Evolutionary conservation across 2,329 filamentous ascomycete genomes (phyloP), one percentile per base, ranked within the genome.

Genomic region (Nannizzia gypsea): DNA sequence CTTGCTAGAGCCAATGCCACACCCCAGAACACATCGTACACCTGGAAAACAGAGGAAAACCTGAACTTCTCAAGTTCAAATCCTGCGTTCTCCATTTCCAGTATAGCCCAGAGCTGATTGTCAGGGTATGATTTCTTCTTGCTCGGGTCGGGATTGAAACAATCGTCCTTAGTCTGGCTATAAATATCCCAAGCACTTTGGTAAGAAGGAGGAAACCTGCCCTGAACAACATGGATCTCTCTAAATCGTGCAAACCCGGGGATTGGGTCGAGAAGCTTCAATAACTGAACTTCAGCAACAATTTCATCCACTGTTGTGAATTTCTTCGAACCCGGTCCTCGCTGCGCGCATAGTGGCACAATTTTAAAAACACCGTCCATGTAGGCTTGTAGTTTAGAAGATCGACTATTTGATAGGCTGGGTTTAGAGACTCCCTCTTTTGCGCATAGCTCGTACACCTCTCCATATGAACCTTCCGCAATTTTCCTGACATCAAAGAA

Each of bases 11-110:
- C 79, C 65, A 84, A 74, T 6, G 80, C 80, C n/a, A 84, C 81
- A 15, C 82, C 80, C 84, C 83, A 87, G 70, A 87, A 87, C 0
- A 86, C 78, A 67, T 86, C 83, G 73, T 82, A 85, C 1, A 81
- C 75, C 63, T 80, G 75, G 60, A 76, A 77, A 3, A 73, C 69
- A 0, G 74, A 75, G 1, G 69, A 71, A 69, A 72, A 74, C 34
- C 67, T 64, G 31, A 76, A 72, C 17, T 73, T 74, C 50, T 81
- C 79, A 38, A 84, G 72, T 65, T 85, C 82, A 20, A 73, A 78
- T 1, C 83, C 83, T 0, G 83, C 83, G 66, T 86, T 81, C 65
- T 83, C 79, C 83, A 86, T 86, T 65, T 86, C 83, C 11, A 86
- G 74, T 13, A 85, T 78, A 0, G 81, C 81, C 82, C 83, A 86